These are phyloP conservation scores for Pezizomycotina sp. DNA, from an alignment of 2,329 filamentous ascomycete genomes.

Conservation along the genomic window DNA sequence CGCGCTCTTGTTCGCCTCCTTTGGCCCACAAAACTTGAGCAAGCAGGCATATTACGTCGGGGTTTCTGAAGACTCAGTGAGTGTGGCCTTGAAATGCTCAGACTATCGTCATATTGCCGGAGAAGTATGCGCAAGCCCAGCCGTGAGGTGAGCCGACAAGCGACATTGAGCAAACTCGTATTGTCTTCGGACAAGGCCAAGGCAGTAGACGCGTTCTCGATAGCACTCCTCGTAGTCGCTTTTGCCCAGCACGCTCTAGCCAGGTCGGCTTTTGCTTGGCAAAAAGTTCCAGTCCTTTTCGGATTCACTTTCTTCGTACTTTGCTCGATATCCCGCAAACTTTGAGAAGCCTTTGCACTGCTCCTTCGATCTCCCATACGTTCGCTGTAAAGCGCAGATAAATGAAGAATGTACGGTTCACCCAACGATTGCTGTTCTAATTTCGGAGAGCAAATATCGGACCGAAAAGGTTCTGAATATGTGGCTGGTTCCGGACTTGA, in stretches of 20 bases:
- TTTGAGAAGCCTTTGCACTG: slow-evolving; percentile 46
- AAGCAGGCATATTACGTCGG: slow-evolving; percentile 72
- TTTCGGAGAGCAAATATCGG: slow-evolving; percentile 82
- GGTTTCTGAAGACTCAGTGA: slow-evolving; percentile 61
- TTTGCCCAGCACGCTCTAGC: slow-evolving; percentile 65
- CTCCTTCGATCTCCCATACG: slow-evolving; percentile 52
- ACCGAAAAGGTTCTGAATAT: slow-evolving; percentile 50
- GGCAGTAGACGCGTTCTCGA: slow-evolving; percentile 65
- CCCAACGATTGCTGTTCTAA: slow-evolving; percentile 53
- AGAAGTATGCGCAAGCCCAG: slow-evolving; percentile 70
- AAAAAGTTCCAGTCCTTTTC: slow-evolving; percentile 54
- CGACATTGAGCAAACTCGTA: slow-evolving; percentile 52
- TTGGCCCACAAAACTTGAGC: slow-evolving; percentile 90
- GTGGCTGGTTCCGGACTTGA: slow-evolving; percentile 38
- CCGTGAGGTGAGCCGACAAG: slow-evolving; percentile 70
- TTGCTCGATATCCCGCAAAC: slow-evolving; percentile 56
- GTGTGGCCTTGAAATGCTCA: slow-evolving; percentile 65
- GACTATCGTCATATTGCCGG: slow-evolving; percentile 49
- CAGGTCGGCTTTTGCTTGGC: slow-evolving; percentile 70
- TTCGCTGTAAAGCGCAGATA: slow-evolving; percentile 67
- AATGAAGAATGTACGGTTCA: slow-evolving; percentile 57
- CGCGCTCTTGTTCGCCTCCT: slow-evolving; percentile 54
- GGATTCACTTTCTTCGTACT: slow-evolving; percentile 75
- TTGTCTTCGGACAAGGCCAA: slow-evolving; percentile 61
- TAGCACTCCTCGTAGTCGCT: slow-evolving; percentile 47